phyloP scores from a whole-genome alignment of 164 flowering plant genomes.

The Liquidambar formosana region DNA sequence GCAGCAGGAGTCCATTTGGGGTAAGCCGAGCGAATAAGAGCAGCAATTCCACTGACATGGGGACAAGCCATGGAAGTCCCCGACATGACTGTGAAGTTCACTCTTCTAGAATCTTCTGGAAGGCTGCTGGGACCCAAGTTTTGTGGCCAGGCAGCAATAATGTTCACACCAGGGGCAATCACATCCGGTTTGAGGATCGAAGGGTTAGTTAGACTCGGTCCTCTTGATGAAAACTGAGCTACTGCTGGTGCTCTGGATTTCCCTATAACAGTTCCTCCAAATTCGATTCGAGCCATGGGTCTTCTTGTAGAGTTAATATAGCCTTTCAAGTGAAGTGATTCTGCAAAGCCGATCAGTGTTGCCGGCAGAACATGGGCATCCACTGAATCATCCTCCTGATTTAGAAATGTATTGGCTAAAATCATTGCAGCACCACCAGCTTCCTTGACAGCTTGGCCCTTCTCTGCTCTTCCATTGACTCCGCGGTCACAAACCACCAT shows the following conservation, averaged over 20 bases:
- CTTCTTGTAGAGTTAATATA: slow-evolving; percentile 67
- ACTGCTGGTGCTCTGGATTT: slow-evolving; percentile 71
- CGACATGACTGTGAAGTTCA: slow-evolving; percentile 81
- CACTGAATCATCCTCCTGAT: slow-evolving; percentile 71
- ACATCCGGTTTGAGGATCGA: slow-evolving; percentile 88
- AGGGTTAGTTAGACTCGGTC: slow-evolving; percentile 77
- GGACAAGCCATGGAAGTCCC: slow-evolving; percentile 99
- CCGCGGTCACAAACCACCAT: slow-evolving; percentile 94
- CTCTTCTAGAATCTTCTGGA: slow-evolving; percentile 74
- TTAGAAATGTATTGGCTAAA: slow-evolving; percentile 65
- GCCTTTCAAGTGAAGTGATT: slow-evolving; percentile 51
- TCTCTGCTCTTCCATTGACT: slow-evolving; percentile 66
- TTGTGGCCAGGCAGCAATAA: slow-evolving; percentile 95
- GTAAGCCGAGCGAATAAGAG: slow-evolving; percentile 63
- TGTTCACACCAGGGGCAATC: slow-evolving; percentile 93
- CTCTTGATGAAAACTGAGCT: slow-evolving; percentile 86
- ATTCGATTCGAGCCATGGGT: slow-evolving; percentile 67
- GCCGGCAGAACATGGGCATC: slow-evolving; percentile 93
- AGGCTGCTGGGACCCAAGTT: slow-evolving; percentile 84
- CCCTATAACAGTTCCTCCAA: slow-evolving; percentile 72
- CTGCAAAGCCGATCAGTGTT: slow-evolving; percentile 62
- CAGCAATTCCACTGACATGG: slow-evolving; percentile 80
- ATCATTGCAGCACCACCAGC: slow-evolving; percentile 93
- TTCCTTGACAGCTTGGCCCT: slow-evolving; percentile 76
- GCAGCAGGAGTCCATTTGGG: slow-evolving; percentile 91